Percentiles rank a stretch among this genome's conserved stretches.
phyloP scores from a whole-genome alignment of 192 early-diverging fungal species.

The Cetraspora pellucida region DNA sequence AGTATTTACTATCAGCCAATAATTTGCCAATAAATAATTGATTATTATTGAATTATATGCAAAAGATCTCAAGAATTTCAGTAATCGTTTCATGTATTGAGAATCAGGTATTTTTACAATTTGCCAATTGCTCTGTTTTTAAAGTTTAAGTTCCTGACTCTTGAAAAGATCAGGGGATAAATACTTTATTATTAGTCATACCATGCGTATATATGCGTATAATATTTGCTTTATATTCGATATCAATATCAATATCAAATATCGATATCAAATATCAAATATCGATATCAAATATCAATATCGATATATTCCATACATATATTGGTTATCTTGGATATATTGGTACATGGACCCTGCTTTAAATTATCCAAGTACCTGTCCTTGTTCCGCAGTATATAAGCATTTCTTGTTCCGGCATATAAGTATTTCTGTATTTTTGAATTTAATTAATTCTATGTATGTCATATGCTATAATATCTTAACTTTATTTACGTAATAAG shows the following conservation, averaged over 20 bases:
- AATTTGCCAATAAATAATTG: not conserved
- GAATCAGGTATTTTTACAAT: not conserved
- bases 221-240: too few relatives aligned
- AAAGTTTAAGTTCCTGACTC: not conserved
- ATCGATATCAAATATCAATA: not conserved
- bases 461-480: too few relatives aligned
- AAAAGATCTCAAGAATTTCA: too few relatives aligned
- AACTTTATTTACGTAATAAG: too few relatives aligned
- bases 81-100: not conserved
- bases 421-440: too few relatives aligned
- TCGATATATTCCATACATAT: not conserved
- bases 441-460: too few relatives aligned
- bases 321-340: not conserved
- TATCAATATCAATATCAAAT: too few relatives aligned
- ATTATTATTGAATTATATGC: not conserved
- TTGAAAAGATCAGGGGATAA: not conserved
- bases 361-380: not conserved
- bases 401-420: not conserved
- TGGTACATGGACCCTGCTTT: slow-evolving; percentile 26
- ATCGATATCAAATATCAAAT: not conserved
- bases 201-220: too few relatives aligned
- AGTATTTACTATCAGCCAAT: not conserved
- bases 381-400: not conserved
- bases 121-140: not conserved
- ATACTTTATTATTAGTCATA: not conserved